phyloP scores from a whole-genome alignment of 768 basidiomycete genomes.

The Leccinum subtestaceum region DNA sequence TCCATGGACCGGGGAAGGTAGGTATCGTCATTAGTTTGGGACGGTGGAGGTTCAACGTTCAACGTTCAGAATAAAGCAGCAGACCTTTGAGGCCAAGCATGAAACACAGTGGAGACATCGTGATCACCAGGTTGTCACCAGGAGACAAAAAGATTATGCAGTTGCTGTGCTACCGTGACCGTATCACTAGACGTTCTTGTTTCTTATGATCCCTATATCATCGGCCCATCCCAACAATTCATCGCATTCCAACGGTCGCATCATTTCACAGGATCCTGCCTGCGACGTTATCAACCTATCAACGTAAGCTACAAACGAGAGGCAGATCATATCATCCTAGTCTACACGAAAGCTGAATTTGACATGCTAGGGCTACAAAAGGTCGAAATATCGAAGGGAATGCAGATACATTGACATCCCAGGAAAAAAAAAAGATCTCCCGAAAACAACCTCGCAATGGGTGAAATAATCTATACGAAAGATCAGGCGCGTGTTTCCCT shows the following conservation, averaged over 20 bases:
- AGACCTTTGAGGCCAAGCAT: background rate
- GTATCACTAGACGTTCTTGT: background rate
- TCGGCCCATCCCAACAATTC: background rate
- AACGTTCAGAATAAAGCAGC: constrained; percentile 4
- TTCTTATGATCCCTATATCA: background rate
- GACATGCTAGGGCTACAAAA: constrained; percentile 23
- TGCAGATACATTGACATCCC: background rate
- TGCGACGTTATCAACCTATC: background rate
- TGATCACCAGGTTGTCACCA: background rate
- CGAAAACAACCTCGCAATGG: background rate
- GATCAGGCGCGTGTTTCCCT: constrained; percentile 31
- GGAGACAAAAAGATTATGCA: background rate
- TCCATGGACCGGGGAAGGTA: background rate
- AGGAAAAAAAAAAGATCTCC: background rate
- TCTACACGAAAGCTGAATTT: constrained; percentile 3
- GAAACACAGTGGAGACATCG: constrained; percentile 6
- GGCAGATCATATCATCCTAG: background rate
- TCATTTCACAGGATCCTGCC: background rate
- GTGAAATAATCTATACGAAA: background rate
- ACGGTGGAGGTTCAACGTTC: constrained; percentile 9
- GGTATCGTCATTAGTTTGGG: background rate
- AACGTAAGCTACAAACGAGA: constrained; percentile 15
- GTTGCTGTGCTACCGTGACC: constrained; percentile 1
- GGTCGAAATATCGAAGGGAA: background rate
- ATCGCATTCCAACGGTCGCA: background rate